These are phyloP conservation scores for Kodamaea alishanica DNA, from an alignment of 1,139 yeast genomes.

Conservation along the genomic window DNA sequence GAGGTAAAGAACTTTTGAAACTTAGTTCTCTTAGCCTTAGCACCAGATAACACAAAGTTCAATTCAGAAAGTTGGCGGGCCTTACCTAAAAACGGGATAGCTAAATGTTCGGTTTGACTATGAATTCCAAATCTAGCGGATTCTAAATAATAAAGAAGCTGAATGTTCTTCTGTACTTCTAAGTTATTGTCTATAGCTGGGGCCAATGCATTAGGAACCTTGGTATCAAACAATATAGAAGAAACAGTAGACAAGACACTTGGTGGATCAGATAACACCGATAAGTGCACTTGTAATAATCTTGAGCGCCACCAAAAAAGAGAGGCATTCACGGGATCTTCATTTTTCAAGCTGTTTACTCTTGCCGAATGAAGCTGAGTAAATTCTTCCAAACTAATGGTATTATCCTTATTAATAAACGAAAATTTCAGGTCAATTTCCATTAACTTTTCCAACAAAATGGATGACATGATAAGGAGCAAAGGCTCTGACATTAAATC, in stretches of 20 bases:
- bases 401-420: conserved; percentile 18
- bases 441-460: conserved; percentile 50
- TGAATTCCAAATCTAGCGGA: conserved; percentile 59
- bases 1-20: conserved; percentile 71
- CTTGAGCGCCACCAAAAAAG: conserved; percentile 73
- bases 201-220: conserved; percentile 28
- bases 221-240: conserved; percentile 33
- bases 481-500: conserved; percentile 56
- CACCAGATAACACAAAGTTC: conserved; percentile 72
- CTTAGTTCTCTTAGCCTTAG: conserved; percentile 83
- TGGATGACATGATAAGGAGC: conserved; percentile 44
- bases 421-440: conserved; percentile 28
- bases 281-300: conserved; percentile 57
- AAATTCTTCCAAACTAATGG: conserved; percentile 20
- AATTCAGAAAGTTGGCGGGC: conserved; percentile 60
- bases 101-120: conserved; percentile 57
- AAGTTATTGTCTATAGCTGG: conserved; percentile 24
- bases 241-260: conserved; percentile 41
- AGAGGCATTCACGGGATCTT: conserved; percentile 40
- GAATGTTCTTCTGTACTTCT: conserved; percentile 33
- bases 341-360: conserved; percentile 7
- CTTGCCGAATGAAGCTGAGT: conserved; percentile 16
- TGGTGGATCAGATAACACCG: conserved; percentile 59
- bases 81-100: conserved; percentile 47
- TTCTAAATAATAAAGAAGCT: conserved; percentile 58